Base-by-base conservation (phyloP, 2,329 filamentous ascomycete species). In the Fusarium duplospermum region DNA sequence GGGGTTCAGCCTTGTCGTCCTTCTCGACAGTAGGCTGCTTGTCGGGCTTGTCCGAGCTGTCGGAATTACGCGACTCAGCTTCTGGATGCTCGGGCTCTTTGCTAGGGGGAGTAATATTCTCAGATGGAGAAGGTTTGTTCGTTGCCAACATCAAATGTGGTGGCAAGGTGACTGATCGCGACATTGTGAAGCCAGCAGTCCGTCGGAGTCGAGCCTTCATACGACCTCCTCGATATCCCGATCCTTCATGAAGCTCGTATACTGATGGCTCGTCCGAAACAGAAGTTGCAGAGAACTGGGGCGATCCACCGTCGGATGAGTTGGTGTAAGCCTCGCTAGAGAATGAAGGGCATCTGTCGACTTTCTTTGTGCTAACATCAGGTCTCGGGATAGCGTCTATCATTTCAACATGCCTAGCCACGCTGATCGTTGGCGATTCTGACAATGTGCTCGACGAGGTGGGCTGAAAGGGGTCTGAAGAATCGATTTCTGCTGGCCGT, bases 191-290 rank as follows among this genome's bases (percentile, higher is more conserved):
- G 6, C 79, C 78, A 5, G 79, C 72, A 20, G 74, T 77, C 52
- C 81, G 80, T 29, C 80, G 70, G 2, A 81, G 74, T n/a, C 80
- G 76, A 27, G 79, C 78, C 65, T 81, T 82, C 62, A 78, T 76
- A 73, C 73, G 65, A 52, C 75, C 73, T 50, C 72, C 71, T n/a
- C 71, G 73, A 18, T 70, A 67, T 16, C 80, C 80, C 14, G 77
- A 79, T 16, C 81, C 81, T 59, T 82, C 81, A 36, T 82, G 80
- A 3, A 83, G 66, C 54, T 81, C 76, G 31, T 74, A 78, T 3
- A 70, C 22, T 1, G 64, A 62, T 20, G 42, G 7, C 13, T 72
- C 72, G 24, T 70, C 70, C 40, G 71, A 54, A 4, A 59, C 40
- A 27, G 73, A 66, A 16, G 66, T 67, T 27, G 66, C 64, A 29